Evolutionary conservation across 768 basidiomycete genomes (phyloP).

Genomic region (Amyloporia xantha): DNA sequence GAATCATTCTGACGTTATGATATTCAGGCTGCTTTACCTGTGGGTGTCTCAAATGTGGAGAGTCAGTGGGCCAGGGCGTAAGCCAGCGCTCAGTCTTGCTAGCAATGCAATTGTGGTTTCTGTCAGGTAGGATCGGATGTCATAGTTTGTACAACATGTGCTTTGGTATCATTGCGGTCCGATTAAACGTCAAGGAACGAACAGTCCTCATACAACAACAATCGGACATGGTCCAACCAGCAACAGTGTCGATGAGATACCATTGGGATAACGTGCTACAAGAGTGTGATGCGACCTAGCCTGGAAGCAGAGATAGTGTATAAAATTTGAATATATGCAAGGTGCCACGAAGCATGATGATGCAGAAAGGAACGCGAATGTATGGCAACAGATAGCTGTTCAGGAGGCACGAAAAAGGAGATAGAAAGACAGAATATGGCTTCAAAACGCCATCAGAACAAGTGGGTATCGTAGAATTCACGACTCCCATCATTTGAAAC

Average conservation of each 20-base stretch:
- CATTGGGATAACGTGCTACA: not conserved
- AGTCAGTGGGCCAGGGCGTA: conserved; percentile 64
- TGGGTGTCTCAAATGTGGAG: conserved; percentile 62
- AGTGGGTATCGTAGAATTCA: not conserved
- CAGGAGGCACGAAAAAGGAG: not conserved
- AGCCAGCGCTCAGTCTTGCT: no score
- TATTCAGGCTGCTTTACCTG: conserved; percentile 50
- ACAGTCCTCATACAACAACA: no score
- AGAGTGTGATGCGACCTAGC: not conserved
- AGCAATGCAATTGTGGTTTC: no score
- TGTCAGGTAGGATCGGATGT: no score
- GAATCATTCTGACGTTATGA: conserved; percentile 7
- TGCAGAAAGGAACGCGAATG: conserved; percentile 1
- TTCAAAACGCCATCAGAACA: not conserved
- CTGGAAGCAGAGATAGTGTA: not conserved
- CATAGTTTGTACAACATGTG: no score
- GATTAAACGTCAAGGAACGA: no score
- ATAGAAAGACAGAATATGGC: not conserved
- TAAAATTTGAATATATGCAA: conserved; percentile 11
- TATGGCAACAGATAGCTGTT: not conserved
- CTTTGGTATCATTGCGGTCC: no score
- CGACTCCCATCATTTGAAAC: conserved; percentile 24
- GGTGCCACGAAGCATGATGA: conserved; percentile 19
- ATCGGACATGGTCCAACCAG: no score
- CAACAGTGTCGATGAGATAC: not conserved